Evolutionary conservation across 2,329 filamentous ascomycete genomes (phyloP), one percentile per base, ranked within the genome.

Genomic region (Paecilomyces dactylethromorphus): DNA sequence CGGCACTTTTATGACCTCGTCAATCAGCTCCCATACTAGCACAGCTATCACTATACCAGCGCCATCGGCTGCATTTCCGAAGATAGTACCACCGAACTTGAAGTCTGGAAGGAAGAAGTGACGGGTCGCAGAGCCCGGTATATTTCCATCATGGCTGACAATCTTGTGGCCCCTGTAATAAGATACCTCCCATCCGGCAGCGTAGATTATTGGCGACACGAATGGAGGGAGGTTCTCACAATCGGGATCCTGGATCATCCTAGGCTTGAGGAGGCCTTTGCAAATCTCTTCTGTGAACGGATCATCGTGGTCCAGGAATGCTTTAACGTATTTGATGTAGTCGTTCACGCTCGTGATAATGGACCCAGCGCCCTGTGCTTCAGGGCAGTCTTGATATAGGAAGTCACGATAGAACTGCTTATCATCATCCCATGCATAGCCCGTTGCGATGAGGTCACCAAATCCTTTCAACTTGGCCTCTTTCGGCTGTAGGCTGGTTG

Each of bases 291-390:
- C 53, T 4, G 58, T 66, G 32, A 74, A 62, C 6, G 67, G 71
- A 0, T 49, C 57, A 56, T 68, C 62, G 12, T 64, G 66, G 33
- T 68, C 50, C 54, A 75, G 63, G 50, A 75, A 60, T 1, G 67
- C 67, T 55, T 66, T 63, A 5, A 73, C 61, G 45, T 59, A 75
- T 56, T 64, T 65, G 51, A 68, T 64, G 49, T 68, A 71, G 59
- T 75, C 73, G 49, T 63, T 66, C 13, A 62, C 67, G 39, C 66
- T 69, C 4, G 67, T 69, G 35, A 78, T 71, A 22, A 81, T 71
- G 15, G 71, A 73, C 0, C 80, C 81, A 0, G 79, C 79, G 0
- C 78, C 80, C 53, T 73, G 72, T 4, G 67, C 70, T 49, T 68
- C 68, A 2, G 69, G 65, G 1, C 66, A 63, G 3, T 76, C 66